Evolutionary conservation across 208 protist genomes (phyloP).

Genomic region (Porcisia hertigi): DNA sequence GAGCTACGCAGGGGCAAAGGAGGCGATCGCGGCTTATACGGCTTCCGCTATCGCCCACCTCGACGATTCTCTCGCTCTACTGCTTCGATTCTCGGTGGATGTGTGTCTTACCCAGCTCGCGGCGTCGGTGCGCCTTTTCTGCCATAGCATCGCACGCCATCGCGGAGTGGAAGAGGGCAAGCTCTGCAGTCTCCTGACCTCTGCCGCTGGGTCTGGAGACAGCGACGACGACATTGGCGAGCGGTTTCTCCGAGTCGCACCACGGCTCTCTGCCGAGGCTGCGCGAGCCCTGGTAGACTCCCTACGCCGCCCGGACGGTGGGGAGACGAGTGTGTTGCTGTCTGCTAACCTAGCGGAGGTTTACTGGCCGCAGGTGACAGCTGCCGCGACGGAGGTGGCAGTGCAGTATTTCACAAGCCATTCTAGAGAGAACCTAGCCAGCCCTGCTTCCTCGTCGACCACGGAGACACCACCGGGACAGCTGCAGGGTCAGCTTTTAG

Average conservation of each 20-base stretch:
- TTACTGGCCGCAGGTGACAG: constrained; percentile 23
- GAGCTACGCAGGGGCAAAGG: constrained; percentile 49
- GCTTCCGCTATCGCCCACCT: constrained; percentile 7
- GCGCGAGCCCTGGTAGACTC: constrained; percentile 10
- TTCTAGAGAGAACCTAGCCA: constrained; percentile 9
- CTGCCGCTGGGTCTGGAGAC: no score
- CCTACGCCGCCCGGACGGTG: not conserved
- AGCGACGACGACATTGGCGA: not conserved
- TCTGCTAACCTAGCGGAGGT: constrained; percentile 1
- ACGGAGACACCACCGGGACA: not conserved
- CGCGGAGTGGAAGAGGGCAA: not conserved
- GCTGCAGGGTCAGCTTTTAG: not conserved
- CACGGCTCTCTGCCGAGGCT: constrained; percentile 13
- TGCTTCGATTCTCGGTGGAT: constrained; percentile 30
- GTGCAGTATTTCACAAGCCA: constrained; percentile 5
- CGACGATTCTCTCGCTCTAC: constrained; percentile 25
- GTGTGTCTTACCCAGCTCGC: constrained; percentile 25
- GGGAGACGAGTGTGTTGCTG: not conserved
- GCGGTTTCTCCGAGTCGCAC: constrained; percentile 1
- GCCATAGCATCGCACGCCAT: constrained; percentile 9
- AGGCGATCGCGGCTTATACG: constrained; percentile 11
- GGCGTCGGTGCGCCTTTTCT: constrained; percentile 17
- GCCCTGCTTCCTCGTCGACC: not conserved
- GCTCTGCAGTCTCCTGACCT: not conserved
- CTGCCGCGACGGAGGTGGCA: not conserved